A percentile compares a stretch with the other conserved stretches of the same genome.
phyloP scores from a whole-genome alignment of 108 stramenopile species.

The Mediolabrus comicus region DNA sequence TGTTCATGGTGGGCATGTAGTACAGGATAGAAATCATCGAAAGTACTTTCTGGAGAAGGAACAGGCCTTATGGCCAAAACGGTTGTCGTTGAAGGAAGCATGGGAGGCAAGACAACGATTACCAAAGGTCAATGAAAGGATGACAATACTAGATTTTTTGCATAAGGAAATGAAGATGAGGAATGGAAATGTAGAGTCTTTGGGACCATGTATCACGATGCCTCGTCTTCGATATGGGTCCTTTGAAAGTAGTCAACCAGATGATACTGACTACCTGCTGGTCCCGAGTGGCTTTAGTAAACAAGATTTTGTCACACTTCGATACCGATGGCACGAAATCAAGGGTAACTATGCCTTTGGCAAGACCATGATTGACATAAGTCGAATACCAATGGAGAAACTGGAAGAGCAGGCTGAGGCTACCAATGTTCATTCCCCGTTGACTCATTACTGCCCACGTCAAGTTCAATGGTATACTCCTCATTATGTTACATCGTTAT shows the following conservation, averaged over 20 bases:
- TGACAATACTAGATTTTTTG: neutral
- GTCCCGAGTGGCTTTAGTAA: constrained; percentile 33
- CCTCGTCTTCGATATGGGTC: constrained; percentile 31
- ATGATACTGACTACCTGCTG: neutral
- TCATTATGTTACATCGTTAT: constrained; percentile 15
- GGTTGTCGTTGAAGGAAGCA: neutral
- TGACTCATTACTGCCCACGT: constrained; percentile 22
- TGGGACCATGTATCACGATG: constrained; percentile 22
- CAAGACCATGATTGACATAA: constrained; percentile 64
- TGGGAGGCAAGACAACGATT: neutral
- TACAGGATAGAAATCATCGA: neutral
- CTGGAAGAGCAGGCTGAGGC: constrained; percentile 9
- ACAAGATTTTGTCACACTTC: constrained; percentile 53
- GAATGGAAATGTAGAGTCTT: neutral
- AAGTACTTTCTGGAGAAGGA: constrained; percentile 3
- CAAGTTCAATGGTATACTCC: constrained; percentile 15
- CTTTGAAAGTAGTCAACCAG: constrained; percentile 3
- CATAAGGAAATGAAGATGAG: neutral
- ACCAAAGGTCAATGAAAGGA: neutral
- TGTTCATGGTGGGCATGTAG: neutral
- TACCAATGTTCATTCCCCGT: constrained; percentile 19
- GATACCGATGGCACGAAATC: constrained; percentile 45
- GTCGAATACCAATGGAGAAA: constrained; percentile 44
- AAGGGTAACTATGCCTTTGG: constrained; percentile 45
- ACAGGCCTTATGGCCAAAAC: neutral